A percentile compares a stretch with the other conserved stretches of the same genome.
These are phyloP conservation scores for Trichoderma afroharzianum DNA, from an alignment of 2,329 filamentous ascomycete species.

Conservation along the genomic window DNA sequence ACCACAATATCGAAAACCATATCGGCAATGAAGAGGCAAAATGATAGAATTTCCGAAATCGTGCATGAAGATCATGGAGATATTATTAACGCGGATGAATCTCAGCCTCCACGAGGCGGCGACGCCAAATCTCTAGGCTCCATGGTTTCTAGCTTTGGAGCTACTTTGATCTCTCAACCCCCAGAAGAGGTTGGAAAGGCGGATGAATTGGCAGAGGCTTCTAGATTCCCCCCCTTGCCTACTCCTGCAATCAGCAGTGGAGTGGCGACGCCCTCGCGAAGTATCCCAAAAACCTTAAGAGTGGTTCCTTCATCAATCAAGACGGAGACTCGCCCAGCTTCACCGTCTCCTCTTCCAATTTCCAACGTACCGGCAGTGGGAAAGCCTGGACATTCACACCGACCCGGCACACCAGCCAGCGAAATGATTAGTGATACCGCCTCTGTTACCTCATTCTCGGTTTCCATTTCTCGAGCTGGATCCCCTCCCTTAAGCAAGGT, in stretches of 20 bases:
- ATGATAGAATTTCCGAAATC: conserved; percentile 12
- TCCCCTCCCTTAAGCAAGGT: conserved; percentile 65
- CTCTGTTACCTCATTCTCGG: conserved; percentile 67
- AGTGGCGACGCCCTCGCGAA: conserved; percentile 49
- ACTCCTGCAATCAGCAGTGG: conserved; percentile 38
- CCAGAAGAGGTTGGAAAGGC: neutral
- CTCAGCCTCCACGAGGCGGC: neutral
- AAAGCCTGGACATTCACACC: conserved; percentile 32
- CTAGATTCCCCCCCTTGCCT: conserved; percentile 50
- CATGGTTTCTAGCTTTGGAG: neutral
- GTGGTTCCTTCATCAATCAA: conserved; percentile 48
- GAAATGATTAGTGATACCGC: conserved; percentile 75
- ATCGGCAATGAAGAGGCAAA: conserved; percentile 31
- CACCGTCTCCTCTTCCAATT: neutral
- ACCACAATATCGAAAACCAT: conserved; percentile 35
- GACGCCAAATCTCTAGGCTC: neutral
- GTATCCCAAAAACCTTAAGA: conserved; percentile 63
- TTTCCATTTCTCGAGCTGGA: conserved; percentile 64
- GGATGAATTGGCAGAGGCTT: conserved; percentile 24
- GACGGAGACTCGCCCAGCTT: neutral
- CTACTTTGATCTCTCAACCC: neutral
- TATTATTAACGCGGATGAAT: conserved; percentile 6
- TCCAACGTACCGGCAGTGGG: conserved; percentile 30
- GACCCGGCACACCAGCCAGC: conserved; percentile 69
- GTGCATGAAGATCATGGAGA: neutral